Evolutionary conservation across 768 basidiomycete genomes (phyloP).

Genomic region (Termitomyces eurrhizus): DNA sequence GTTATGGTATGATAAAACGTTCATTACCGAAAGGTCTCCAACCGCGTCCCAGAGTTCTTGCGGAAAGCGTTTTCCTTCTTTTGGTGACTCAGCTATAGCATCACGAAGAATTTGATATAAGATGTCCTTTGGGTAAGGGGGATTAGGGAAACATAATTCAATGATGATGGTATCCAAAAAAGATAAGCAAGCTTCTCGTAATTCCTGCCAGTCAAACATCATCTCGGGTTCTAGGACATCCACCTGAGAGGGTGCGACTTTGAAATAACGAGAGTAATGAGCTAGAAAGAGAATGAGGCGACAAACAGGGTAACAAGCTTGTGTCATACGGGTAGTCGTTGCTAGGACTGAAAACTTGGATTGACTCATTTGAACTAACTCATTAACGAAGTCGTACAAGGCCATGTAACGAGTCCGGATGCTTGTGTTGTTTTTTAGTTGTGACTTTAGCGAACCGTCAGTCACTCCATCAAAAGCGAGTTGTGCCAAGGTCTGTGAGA

Average conservation of each 20-base stretch:
- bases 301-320: not conserved
- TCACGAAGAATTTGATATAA: slow-evolving; percentile 67
- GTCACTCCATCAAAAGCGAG: slow-evolving; percentile 52
- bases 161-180: slow-evolving; percentile 83
- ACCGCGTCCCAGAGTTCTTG: slow-evolving; percentile 79
- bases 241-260: slow-evolving; percentile 25
- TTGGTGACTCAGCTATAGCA: slow-evolving; percentile 68
- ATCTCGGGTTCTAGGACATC: slow-evolving; percentile 47
- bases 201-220: slow-evolving; percentile 60
- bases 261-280: slow-evolving; percentile 73
- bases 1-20: slow-evolving; percentile 14
- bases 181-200: slow-evolving; percentile 65
- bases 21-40: slow-evolving; percentile 68
- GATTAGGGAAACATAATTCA: slow-evolving; percentile 74
- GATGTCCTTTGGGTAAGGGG: slow-evolving; percentile 61
- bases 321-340: slow-evolving; percentile 59
- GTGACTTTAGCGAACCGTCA: slow-evolving; percentile 46
- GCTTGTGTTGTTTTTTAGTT: slow-evolving; percentile 46
- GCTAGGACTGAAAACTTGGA: slow-evolving; percentile 65
- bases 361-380: slow-evolving; percentile 59
- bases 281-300: slow-evolving; percentile 34
- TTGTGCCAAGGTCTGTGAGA: slow-evolving; percentile 52
- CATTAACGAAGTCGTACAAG: slow-evolving; percentile 59
- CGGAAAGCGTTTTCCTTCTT: slow-evolving; percentile 71
- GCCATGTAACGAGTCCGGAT: slow-evolving; percentile 60